These are phyloP conservation scores for Rhodotorula mucilaginosa DNA, from an alignment of 1,284 basidiomycete genomes.

Conservation along the genomic window DNA sequence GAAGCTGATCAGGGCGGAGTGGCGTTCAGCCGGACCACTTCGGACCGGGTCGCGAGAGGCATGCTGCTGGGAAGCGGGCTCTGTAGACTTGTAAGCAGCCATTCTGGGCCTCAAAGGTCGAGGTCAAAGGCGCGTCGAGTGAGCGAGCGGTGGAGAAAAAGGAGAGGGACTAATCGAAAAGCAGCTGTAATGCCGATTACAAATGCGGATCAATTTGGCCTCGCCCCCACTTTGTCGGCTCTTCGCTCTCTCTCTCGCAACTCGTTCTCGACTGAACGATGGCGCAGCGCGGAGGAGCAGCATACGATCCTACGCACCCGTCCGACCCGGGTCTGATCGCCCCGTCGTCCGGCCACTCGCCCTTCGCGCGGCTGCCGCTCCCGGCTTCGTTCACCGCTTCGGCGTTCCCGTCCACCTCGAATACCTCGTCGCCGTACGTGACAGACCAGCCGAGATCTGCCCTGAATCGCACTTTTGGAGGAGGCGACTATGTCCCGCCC, in stretches of 20 bases:
- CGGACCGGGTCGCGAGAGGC: too few relatives aligned
- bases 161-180: too few relatives aligned
- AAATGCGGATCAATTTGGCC: background rate
- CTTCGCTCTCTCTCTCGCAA: background rate
- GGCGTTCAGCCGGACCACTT: too few relatives aligned
- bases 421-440: constrained; percentile 32
- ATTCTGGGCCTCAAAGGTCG: too few relatives aligned
- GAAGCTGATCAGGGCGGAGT: too few relatives aligned
- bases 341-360: constrained; percentile 35
- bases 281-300: background rate
- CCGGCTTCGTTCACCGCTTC: constrained; percentile 24
- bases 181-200: too few relatives aligned
- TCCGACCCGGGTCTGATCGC: constrained; percentile 21
- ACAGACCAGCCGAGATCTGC: constrained; percentile 32
- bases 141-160: too few relatives aligned
- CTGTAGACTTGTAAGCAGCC: too few relatives aligned
- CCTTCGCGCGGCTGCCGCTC: constrained; percentile 31
- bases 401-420: constrained; percentile 24
- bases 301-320: background rate
- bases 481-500: constrained; percentile 14
- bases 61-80: too few relatives aligned
- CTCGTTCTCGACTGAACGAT: too few relatives aligned
- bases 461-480: constrained; percentile 17
- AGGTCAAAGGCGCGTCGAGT: too few relatives aligned
- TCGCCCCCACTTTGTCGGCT: background rate